These are phyloP conservation scores for Penicillium verhagenii DNA, from an alignment of 495 filamentous ascomycete genomes.

Conservation along the genomic window DNA sequence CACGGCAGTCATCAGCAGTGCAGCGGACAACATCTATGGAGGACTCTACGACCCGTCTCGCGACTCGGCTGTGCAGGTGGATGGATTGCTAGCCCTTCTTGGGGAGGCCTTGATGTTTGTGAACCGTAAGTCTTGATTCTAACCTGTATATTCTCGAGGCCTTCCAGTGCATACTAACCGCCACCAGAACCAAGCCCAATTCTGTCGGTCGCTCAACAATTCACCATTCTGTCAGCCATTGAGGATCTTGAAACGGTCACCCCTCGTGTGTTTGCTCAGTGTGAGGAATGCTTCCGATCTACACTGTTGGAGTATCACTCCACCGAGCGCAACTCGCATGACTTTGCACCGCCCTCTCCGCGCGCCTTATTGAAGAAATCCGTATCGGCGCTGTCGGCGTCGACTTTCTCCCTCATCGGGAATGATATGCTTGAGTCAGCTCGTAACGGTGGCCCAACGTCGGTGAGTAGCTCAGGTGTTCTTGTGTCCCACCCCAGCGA, in stretches of 20 bases:
- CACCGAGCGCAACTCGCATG: constrained; percentile 44
- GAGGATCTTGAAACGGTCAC: constrained; percentile 81
- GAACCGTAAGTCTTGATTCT: constrained; percentile 48
- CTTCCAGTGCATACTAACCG: constrained; percentile 10
- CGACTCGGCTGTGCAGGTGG: constrained; percentile 78
- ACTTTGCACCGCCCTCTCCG: constrained; percentile 52
- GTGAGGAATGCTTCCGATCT: constrained; percentile 65
- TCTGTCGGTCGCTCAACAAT: constrained; percentile 61
- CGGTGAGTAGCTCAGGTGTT: constrained; percentile 54
- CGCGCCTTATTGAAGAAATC: constrained; percentile 67
- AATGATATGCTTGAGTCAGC: constrained; percentile 63
- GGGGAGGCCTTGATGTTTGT: constrained; percentile 80
- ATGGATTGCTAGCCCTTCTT: constrained; percentile 77
- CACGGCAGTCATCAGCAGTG: constrained; percentile 74
- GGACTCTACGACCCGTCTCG: constrained; percentile 78
- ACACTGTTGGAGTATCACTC: constrained; percentile 48
- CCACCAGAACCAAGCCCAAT: constrained; percentile 35
- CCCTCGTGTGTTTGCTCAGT: constrained; percentile 63
- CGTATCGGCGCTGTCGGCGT: constrained; percentile 52
- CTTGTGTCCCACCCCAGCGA: constrained; percentile 43
- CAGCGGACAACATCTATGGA: constrained; percentile 83
- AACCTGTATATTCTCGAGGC: background rate
- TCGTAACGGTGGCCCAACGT: constrained; percentile 35
- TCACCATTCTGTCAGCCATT: constrained; percentile 71
- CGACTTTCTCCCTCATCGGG: constrained; percentile 67